Conservation (phyloP, 371 early-diverging fungal genomes). For the Nematocida ausubeli region DNA sequence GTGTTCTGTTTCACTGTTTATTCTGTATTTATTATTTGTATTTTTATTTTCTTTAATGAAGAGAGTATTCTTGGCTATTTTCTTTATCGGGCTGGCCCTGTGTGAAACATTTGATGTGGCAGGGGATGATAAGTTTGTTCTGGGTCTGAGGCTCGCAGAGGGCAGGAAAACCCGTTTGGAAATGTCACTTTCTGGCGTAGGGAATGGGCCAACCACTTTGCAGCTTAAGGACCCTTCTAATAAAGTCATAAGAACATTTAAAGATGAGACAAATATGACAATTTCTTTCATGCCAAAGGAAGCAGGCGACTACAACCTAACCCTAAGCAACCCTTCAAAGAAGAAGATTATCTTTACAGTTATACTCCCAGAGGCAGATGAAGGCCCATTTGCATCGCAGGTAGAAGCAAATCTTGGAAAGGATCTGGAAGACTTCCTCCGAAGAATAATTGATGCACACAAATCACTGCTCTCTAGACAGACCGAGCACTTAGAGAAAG, state of each 20-base stretch:
- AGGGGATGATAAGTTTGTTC: neutral
- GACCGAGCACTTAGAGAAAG: constrained; percentile 31
- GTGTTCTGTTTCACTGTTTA: neutral
- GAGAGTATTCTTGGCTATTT: neutral
- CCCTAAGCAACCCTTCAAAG: neutral
- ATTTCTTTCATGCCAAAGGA: constrained; percentile 20
- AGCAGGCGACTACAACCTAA: constrained; percentile 1
- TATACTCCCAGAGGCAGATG: constrained; percentile 18
- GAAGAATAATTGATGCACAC: constrained; percentile 25
- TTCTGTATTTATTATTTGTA: neutral
- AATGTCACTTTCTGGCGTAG: neutral
- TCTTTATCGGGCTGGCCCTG: neutral
- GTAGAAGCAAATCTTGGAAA: constrained; percentile 17
- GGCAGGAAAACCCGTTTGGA: constrained; percentile 11
- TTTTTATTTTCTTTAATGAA: constrained; percentile 27
- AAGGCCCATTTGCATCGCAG: constrained; percentile 47
- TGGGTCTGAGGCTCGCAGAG: neutral
- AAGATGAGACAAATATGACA: constrained; percentile 9
- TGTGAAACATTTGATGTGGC: constrained; percentile 5
- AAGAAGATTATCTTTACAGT: constrained; percentile 1
- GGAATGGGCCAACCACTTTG: neutral
- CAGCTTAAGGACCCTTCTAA: constrained; percentile 30
- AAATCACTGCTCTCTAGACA: constrained; percentile 34
- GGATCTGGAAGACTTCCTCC: constrained; percentile 25
- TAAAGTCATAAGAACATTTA: neutral